Conservation (phyloP, 2,329 filamentous ascomycete genomes). For the Diaporthe amygdali region DNA sequence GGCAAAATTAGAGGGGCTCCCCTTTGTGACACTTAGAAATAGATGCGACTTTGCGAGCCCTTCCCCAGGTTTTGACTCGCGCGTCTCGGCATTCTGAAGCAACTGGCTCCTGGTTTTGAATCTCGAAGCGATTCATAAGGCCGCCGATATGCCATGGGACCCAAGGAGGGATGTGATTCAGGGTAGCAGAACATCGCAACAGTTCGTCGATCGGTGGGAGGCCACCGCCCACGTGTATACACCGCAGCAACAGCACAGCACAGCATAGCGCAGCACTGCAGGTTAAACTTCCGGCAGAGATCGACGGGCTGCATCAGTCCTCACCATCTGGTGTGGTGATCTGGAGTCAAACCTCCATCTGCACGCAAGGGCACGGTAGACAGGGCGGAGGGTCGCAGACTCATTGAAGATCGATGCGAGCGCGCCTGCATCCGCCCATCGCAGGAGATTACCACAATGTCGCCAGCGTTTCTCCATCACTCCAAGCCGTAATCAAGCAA, state of each 20-base stretch:
- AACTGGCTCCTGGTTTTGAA: slow-evolving; percentile 5
- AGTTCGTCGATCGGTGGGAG: background rate
- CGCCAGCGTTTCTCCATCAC: slow-evolving; percentile 2
- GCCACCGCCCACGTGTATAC: background rate
- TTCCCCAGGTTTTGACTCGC: slow-evolving; percentile 17
- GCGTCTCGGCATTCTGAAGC: slow-evolving; percentile 14
- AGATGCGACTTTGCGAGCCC: background rate
- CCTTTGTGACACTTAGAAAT: slow-evolving; percentile 6
- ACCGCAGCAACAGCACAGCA: background rate
- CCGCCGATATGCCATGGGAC: background rate
- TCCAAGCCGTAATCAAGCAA: background rate
- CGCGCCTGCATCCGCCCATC: background rate
- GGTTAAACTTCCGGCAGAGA: background rate
- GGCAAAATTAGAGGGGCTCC: slow-evolving; percentile 14
- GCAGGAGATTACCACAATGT: slow-evolving; percentile 7
- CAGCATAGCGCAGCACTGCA: background rate
- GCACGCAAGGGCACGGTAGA: background rate
- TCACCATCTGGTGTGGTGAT: background rate
- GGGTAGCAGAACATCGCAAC: background rate
- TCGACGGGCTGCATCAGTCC: slow-evolving; percentile 1
- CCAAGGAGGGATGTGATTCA: background rate
- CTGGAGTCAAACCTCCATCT: background rate
- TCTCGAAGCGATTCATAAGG: background rate
- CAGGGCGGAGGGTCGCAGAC: background rate
- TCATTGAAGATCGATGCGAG: background rate